Evolutionary conservation across 805 yeast species (phyloP).

Genomic region (Cyberlindnera galapagoensis): DNA sequence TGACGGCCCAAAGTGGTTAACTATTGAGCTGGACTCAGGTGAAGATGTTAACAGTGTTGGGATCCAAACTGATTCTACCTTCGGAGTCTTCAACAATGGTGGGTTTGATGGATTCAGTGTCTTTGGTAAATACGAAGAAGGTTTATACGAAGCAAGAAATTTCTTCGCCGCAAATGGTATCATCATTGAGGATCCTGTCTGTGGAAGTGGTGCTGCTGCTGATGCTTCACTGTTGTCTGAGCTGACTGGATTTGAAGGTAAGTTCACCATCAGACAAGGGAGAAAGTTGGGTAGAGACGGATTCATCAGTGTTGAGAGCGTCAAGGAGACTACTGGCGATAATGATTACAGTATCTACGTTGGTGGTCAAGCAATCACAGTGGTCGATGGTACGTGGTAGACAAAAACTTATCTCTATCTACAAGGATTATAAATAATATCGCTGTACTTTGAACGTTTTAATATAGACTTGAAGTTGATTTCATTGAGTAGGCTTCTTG

Average conservation of each 20-base stretch:
- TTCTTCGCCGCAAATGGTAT: constrained; percentile 27
- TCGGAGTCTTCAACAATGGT: constrained; percentile 12
- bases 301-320: constrained; percentile 23
- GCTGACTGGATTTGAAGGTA: constrained; percentile 14
- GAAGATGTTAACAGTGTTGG: constrained; percentile 27
- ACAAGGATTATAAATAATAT: no score
- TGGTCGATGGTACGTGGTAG: constrained; percentile 27
- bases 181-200: constrained; percentile 46
- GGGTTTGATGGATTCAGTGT: constrained; percentile 30
- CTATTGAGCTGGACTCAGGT: constrained; percentile 27
- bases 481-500: no score
- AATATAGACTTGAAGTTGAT: no score
- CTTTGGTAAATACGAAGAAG: constrained; percentile 27
- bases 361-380: constrained; percentile 36
- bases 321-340: constrained; percentile 7
- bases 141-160: constrained; percentile 35
- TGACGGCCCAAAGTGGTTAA: constrained; percentile 45
- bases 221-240: constrained; percentile 25
- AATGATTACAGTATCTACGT: constrained; percentile 21
- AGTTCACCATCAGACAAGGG: constrained; percentile 31
- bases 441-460: no score
- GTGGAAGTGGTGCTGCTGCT: constrained; percentile 44
- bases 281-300: constrained; percentile 35
- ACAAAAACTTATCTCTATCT: neutral
- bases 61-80: constrained; percentile 27